Evolutionary conservation across 306 rosid genomes (phyloP), one percentile per base, ranked within the genome.

Genomic region (Gastrolobium villosum): DNA sequence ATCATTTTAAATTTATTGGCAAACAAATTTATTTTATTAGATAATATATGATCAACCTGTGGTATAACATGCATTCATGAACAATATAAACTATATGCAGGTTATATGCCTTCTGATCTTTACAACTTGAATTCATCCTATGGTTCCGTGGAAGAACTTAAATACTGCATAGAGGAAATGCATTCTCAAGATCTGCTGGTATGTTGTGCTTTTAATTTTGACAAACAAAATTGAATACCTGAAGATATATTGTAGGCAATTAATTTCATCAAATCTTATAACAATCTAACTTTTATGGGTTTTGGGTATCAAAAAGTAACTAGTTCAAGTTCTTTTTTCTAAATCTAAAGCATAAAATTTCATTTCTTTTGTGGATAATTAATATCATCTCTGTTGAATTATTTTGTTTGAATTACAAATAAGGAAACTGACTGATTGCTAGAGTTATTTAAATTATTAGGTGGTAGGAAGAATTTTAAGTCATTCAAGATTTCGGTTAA

Each of bases 101-200:
- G 96, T 82, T 89, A 91, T 82, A 91, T 91, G 96, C 96, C 96
- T 77, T 87, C 93, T 65, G 96, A 91, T 81, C 90, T 91, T 34
- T 91, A 91, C 93, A 89, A 89, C 84, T 81, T 91, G 89, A 91
- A 91, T 87, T 91, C 96, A 8, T 78, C 89, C 50, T 89, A 91
- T 81, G 96, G 93, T 80, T 68, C 96, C 37, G 79, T 62, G 77
- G 96, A 91, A 31, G 96, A 91, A 79, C 93, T 89, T 82, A 86
- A 87, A 79, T 34, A 78, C 76, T 91, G 96, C 75, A 86, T 91
- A 80, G 84, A 79, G 49, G 93, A 91, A 81, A 63, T 89, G 88
- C 96, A 91, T 91, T 82, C 91, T 65, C 96, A 87, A 2, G 87
- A 84, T 74, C 79, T 89, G 70, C 87, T 91, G 91, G 93, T 89